Evolutionary conservation across 306 rosid genomes (phyloP).

Genomic region (Lotus japonicus): DNA sequence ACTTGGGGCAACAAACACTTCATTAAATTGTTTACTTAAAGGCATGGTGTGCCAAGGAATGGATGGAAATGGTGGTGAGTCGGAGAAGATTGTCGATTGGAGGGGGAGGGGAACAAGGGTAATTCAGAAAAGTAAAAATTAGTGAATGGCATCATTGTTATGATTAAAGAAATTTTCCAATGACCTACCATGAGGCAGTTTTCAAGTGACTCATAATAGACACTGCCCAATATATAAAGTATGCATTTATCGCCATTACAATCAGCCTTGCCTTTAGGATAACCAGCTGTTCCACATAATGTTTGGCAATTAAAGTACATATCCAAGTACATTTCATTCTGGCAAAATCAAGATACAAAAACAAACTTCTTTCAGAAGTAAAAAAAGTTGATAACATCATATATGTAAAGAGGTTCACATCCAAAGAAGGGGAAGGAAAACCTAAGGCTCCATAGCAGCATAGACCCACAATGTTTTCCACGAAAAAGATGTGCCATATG

Average conservation of each 20-base stretch:
- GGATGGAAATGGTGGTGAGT: too few relatives aligned
- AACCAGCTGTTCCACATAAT: not conserved
- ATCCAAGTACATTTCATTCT: slow-evolving; percentile 8
- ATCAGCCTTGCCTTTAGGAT: not conserved
- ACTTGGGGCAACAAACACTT: too few relatives aligned
- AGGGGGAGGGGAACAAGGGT: too few relatives aligned
- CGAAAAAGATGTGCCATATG: slow-evolving; percentile 27
- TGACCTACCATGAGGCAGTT: too few relatives aligned
- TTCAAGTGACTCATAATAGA: too few relatives aligned
- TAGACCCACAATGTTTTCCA: slow-evolving; percentile 44
- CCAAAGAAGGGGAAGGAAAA: slow-evolving; percentile 35
- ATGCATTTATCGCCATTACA: not conserved
- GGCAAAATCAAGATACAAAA: slow-evolving; percentile 17
- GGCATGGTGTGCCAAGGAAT: too few relatives aligned
- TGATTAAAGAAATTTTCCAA: too few relatives aligned
- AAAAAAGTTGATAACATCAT: slow-evolving; percentile 21
- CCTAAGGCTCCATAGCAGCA: slow-evolving; percentile 32
- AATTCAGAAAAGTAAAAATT: too few relatives aligned
- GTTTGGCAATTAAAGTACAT: not conserved
- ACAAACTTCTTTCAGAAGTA: slow-evolving; percentile 36
- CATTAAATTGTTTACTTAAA: too few relatives aligned
- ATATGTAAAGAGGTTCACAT: slow-evolving; percentile 3
- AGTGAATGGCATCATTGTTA: too few relatives aligned
- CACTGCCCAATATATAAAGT: too few relatives aligned
- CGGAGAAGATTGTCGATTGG: too few relatives aligned